Percentiles rank a stretch among this genome's conserved stretches.
Conservation (phyloP, 495 filamentous ascomycete genomes). For the Mytilinidion resinicola region DNA sequence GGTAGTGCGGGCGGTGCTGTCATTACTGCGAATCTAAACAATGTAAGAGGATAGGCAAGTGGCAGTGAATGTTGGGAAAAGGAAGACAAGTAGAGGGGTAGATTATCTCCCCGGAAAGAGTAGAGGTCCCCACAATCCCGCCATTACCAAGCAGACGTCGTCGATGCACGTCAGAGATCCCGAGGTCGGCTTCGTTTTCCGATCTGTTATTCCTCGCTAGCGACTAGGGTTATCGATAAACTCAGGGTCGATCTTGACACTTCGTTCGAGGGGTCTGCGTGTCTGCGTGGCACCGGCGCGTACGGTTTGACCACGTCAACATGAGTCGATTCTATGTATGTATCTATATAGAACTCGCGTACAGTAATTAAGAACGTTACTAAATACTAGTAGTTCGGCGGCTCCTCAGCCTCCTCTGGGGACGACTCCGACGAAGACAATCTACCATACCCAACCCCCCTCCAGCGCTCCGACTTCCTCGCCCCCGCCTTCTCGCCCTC, state of each 20-base stretch:
- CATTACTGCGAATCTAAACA: constrained; percentile 6
- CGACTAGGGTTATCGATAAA: neutral
- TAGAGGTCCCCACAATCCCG: neutral
- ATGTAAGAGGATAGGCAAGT: neutral
- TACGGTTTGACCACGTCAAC: constrained; percentile 2
- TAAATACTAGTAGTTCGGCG: neutral
- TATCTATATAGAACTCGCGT: neutral
- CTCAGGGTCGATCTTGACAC: no score
- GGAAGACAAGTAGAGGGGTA: neutral
- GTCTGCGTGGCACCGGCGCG: no score
- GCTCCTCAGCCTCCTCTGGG: constrained; percentile 21
- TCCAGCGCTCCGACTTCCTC: constrained; percentile 74
- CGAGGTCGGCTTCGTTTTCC: constrained; percentile 18
- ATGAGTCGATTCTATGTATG: constrained; percentile 45
- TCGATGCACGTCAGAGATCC: neutral
- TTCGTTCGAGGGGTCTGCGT: no score
- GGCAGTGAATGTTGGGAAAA: neutral
- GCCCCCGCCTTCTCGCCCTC: constrained; percentile 71
- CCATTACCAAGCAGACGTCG: constrained; percentile 6
- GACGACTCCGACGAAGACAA: constrained; percentile 52
- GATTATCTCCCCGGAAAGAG: neutral
- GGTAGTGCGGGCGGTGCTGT: constrained; percentile 38
- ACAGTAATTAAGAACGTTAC: neutral
- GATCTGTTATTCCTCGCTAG: neutral
- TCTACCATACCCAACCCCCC: constrained; percentile 76